These are phyloP conservation scores for Phytophthora palmivora DNA, from an alignment of 352 stramenopile species.

Conservation along the genomic window DNA sequence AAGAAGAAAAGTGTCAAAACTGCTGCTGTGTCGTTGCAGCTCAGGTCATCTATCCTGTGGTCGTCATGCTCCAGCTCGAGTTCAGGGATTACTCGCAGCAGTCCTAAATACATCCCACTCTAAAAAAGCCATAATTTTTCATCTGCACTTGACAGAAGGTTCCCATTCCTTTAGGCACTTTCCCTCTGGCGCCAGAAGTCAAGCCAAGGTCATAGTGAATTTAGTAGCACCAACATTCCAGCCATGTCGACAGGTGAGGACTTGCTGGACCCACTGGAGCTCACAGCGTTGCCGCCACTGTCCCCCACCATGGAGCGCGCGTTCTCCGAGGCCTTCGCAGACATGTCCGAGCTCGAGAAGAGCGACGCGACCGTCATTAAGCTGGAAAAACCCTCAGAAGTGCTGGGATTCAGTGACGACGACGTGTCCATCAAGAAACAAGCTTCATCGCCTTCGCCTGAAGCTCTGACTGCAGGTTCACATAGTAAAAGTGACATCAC, in stretches of 20 bases:
- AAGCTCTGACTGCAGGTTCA: conserved; percentile 41
- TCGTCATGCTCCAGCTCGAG: no score
- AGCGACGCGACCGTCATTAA: conserved; percentile 19
- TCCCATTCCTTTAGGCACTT: conserved; percentile 37
- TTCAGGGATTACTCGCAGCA: no score
- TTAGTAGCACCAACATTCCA: no score
- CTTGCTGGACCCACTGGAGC: conserved; percentile 28
- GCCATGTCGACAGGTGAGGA: conserved; percentile 25
- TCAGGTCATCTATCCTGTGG: background rate
- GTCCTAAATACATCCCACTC: conserved; percentile 1
- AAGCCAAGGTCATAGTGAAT: no score
- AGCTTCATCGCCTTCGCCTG: conserved; percentile 13
- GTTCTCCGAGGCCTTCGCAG: conserved; percentile 40
- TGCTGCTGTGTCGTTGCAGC: background rate
- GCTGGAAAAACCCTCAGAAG: conserved; percentile 20
- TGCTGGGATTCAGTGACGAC: no score
- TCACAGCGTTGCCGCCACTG: conserved; percentile 37
- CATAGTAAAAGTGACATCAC: conserved; percentile 41
- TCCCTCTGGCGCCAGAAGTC: conserved; percentile 52
- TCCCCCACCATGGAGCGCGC: conserved; percentile 43
- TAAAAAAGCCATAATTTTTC: conserved; percentile 24
- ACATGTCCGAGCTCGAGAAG: conserved; percentile 40
- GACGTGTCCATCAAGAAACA: conserved; percentile 1
- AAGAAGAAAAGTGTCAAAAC: background rate
- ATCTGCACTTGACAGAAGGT: conserved; percentile 14